phyloP scores from a whole-genome alignment of 768 basidiomycete species.

The Hysterangium stoloniferum region DNA sequence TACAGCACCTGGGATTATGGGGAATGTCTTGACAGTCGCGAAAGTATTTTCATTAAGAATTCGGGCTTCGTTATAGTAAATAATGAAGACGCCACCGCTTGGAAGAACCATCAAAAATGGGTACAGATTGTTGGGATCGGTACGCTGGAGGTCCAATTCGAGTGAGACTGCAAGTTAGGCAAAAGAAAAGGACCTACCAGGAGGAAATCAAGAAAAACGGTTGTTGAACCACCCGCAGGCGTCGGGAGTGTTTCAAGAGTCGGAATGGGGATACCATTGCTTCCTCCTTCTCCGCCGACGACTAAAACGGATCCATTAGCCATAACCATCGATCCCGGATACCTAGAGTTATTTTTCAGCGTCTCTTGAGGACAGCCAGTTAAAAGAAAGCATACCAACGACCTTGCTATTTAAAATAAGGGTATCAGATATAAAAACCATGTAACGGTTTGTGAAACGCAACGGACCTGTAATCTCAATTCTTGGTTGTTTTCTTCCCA shows the following conservation, averaged over 20 bases:
- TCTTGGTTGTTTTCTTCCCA: conserved; percentile 67
- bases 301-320: conserved; percentile 69
- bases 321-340: conserved; percentile 58
- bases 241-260: conserved; percentile 67
- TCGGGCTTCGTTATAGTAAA: conserved; percentile 79
- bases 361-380: not conserved
- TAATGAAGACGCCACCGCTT: conserved; percentile 60
- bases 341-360: not conserved
- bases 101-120: conserved; percentile 71
- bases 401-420: conserved; percentile 35
- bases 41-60: conserved; percentile 63
- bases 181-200: not conserved
- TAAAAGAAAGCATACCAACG: conserved; percentile 42
- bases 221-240: conserved; percentile 54
- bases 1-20: conserved; percentile 42
- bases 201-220: conserved; percentile 56
- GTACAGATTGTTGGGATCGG: conserved; percentile 76
- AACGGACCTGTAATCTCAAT: conserved; percentile 51
- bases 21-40: conserved; percentile 35
- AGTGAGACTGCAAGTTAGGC: not conserved
- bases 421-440: not conserved
- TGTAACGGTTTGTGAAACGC: not conserved
- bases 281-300: conserved; percentile 68
- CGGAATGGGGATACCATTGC: conserved; percentile 57
- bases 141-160: conserved; percentile 35